A percentile compares a stretch with the other conserved stretches of the same genome.
Conservation (phyloP, 1,284 basidiomycete genomes). For the Pterula multifida region DNA sequence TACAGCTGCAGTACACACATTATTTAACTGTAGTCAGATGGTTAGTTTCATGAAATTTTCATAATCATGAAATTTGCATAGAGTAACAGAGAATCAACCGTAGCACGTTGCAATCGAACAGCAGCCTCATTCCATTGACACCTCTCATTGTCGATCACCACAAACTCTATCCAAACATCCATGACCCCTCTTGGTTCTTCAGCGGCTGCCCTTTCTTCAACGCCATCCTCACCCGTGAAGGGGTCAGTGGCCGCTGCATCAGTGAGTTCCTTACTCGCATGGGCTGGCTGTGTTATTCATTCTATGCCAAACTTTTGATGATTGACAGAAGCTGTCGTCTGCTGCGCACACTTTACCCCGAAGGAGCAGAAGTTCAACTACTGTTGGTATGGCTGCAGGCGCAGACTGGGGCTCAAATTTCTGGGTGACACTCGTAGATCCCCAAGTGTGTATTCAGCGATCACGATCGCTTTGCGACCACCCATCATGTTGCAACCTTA, state of each 20-base stretch:
- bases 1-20: too few species aligned
- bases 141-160: not conserved
- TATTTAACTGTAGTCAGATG: too few species aligned
- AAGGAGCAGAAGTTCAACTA: not conserved
- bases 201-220: not conserved
- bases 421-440: constrained; percentile 63
- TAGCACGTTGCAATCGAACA: not conserved
- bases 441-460: constrained; percentile 41
- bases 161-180: not conserved
- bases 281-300: too few species aligned
- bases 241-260: too few species aligned
- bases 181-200: not conserved
- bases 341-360: not conserved
- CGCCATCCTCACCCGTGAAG: not conserved
- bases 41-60: not conserved
- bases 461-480: constrained; percentile 4
- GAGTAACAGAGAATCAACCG: too few species aligned
- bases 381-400: not conserved
- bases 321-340: not conserved
- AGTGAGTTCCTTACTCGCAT: too few species aligned
- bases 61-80: not conserved
- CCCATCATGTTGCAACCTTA: constrained; percentile 3
- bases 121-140: not conserved
- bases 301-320: not conserved
- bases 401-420: not conserved